Percentiles rank a stretch among this genome's conserved stretches.
Evolutionary conservation across 352 stramenopile genomes (phyloP).

Genomic region (Pilasporangium apinafurcum): DNA sequence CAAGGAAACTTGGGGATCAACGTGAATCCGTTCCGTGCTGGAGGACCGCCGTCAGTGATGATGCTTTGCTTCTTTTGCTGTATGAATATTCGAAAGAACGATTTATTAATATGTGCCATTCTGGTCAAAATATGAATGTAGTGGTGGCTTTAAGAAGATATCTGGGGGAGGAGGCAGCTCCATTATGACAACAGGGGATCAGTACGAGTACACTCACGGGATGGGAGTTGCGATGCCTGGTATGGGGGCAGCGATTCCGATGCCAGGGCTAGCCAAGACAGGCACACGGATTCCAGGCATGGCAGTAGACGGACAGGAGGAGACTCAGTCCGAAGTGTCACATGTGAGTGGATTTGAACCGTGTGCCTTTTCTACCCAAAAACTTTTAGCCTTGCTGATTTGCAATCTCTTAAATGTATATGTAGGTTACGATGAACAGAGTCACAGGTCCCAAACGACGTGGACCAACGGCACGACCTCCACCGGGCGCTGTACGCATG

Average conservation of each 20-base stretch:
- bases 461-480: conserved; percentile 45
- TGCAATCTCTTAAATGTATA: not conserved
- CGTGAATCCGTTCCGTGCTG: conserved; percentile 72
- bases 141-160: conserved; percentile 31
- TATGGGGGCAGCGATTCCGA: conserved; percentile 76
- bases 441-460: conserved; percentile 71
- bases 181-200: conserved; percentile 82
- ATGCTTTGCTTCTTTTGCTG: not conserved
- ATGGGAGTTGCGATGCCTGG: conserved; percentile 77
- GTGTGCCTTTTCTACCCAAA: too few relatives aligned
- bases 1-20: conserved; percentile 82
- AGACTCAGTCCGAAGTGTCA: conserved; percentile 34
- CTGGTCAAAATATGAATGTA: too few relatives aligned
- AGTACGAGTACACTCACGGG: conserved; percentile 61
- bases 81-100: not conserved
- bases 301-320: conserved; percentile 19
- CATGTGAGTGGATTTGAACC: conserved; percentile 61
- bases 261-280: conserved; percentile 70
- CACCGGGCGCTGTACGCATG: conserved; percentile 60
- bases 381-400: not conserved
- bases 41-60: conserved; percentile 16
- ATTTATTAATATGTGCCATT: not conserved
- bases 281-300: conserved; percentile 67
- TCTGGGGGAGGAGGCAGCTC: conserved; percentile 26
- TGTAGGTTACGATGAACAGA: conserved; percentile 68